Conservation (phyloP, 192 early-diverging fungal species). For the Spizellomyces sp. region DNA sequence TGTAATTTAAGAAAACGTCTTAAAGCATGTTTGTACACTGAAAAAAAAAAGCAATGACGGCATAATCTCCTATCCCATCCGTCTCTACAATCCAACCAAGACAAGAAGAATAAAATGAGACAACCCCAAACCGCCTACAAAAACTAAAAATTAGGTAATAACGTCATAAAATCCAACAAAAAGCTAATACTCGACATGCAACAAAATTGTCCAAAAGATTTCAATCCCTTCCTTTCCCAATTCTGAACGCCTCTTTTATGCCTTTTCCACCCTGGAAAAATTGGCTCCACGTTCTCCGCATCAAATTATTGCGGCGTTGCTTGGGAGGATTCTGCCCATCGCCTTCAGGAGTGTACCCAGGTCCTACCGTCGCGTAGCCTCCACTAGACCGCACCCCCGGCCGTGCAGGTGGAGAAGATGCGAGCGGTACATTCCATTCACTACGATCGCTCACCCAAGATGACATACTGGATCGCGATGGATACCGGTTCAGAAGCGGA, state of each 20-base stretch:
- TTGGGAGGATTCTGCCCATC: neutral
- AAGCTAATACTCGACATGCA: neutral
- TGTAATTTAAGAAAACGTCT: too few relatives aligned
- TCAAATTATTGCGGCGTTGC: slow-evolving; percentile 3
- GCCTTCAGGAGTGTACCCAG: neutral
- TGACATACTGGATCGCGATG: slow-evolving; percentile 19
- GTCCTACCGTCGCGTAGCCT: slow-evolving; percentile 1
- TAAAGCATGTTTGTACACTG: too few relatives aligned
- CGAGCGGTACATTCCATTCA: neutral
- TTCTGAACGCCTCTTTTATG: slow-evolving; percentile 12
- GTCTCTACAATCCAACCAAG: too few relatives aligned
- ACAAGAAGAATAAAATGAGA: too few relatives aligned
- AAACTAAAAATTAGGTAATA: too few relatives aligned
- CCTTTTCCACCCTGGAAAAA: slow-evolving; percentile 15
- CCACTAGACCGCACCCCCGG: neutral
- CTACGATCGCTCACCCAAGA: slow-evolving; percentile 23
- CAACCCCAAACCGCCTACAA: too few relatives aligned
- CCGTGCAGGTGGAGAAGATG: neutral
- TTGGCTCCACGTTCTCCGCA: slow-evolving; percentile 27
- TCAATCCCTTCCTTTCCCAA: neutral
- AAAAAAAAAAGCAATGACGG: too few relatives aligned
- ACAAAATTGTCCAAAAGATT: neutral
- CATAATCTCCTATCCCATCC: too few relatives aligned
- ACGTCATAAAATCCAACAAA: too few relatives aligned
- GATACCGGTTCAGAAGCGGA: slow-evolving; percentile 24